Evolutionary conservation across 1,139 yeast species (phyloP), one percentile per base, ranked within the genome.

Genomic region (Sugiyamaella japonica): DNA sequence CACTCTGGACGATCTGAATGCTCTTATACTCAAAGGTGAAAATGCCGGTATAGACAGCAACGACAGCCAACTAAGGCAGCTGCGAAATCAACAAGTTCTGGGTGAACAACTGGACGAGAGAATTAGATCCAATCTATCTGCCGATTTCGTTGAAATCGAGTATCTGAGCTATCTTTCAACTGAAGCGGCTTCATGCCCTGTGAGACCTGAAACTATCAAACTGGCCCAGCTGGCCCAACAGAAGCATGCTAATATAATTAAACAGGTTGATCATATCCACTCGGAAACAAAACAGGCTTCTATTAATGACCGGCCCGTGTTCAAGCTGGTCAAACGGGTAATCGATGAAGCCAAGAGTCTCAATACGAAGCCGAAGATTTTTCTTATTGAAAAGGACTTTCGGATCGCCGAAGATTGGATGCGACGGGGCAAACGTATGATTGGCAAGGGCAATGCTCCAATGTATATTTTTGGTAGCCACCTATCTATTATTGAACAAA

Each of bases 1-100:
- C n/a, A 59, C 59, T 6, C 66, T 81, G 36, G 68, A 68, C 1
- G 73, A 76, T 29, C 66, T 80, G 34, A 64, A 63, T 37, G 64
- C 60, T 0, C 73, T 82, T 48, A 69, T 77, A 43, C 67, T 71
- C 1, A 69, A 71, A 32, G 88, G 86, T 0, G 60, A 72, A 29
- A 61, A 65, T 1, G 64, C 78, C 4, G 66, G 65, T 20, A 62
- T 68, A n/a, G 58, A 56, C 7, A 54, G 50, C 2, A 66, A 63
- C 41, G 60, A 60, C 39, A 61, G 56, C 2, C 50, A 64, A 5
- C 48, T 70, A 45, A 53, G 59, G n/a, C 50, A 55, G 39, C 57
- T 63, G 20, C 42, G 44, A 15, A 52, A 58, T 20, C 57, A 55
- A 49, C 47, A 59, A 28, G 52, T 52, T 6, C 51, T 53, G 8